A percentile compares a stretch with the other conserved stretches of the same genome.
phyloP scores from a whole-genome alignment of 345 rosid species.

The Eucalyptus shirleyi region DNA sequence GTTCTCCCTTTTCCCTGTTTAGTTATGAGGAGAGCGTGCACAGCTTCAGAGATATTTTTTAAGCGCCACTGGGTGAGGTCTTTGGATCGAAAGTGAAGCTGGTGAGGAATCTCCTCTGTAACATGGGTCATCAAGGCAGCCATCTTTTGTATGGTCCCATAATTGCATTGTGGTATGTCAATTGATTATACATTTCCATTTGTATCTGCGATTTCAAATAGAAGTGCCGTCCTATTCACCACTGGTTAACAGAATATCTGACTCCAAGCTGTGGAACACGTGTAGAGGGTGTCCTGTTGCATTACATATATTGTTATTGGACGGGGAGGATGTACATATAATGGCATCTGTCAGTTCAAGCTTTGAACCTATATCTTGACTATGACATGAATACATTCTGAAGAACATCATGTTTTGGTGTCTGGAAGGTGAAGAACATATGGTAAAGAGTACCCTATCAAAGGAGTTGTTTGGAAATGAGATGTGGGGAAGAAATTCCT shows the following conservation, averaged over 20 bases:
- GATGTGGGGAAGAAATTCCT: not conserved
- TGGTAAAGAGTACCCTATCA: not conserved
- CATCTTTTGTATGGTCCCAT: not conserved
- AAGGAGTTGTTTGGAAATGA: not conserved
- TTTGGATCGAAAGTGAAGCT: not conserved
- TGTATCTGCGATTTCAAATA: not conserved
- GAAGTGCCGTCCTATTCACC: not conserved
- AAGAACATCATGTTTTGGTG: not conserved
- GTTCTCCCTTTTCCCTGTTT: not conserved
- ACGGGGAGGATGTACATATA: not conserved
- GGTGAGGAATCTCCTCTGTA: not conserved
- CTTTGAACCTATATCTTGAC: not conserved
- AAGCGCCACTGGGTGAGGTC: not conserved
- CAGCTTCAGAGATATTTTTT: not conserved
- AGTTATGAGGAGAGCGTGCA: not conserved
- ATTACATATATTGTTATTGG: not conserved
- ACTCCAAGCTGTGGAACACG: not conserved
- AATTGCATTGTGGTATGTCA: not conserved
- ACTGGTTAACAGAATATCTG: not conserved
- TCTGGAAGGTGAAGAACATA: not conserved
- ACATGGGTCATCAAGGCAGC: not conserved
- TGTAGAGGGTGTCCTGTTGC: not conserved
- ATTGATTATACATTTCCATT: not conserved
- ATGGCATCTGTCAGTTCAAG: not conserved
- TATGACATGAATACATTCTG: not conserved